These are phyloP conservation scores for Betula pendula DNA, from an alignment of 306 rosid species.

Conservation along the genomic window DNA sequence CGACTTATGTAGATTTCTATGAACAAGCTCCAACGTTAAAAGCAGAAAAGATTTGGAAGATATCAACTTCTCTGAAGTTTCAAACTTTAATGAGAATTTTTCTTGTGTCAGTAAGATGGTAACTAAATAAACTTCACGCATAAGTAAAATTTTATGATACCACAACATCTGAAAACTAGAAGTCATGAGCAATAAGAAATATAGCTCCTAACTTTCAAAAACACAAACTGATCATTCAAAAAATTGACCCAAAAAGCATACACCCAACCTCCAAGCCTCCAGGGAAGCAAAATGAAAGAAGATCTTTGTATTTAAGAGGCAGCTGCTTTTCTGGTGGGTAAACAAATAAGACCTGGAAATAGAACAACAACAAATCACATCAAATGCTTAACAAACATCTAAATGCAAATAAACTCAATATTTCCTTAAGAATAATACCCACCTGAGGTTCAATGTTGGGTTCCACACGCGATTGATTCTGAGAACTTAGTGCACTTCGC, in stretches of 20 bases:
- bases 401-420: neutral
- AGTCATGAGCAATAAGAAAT: neutral
- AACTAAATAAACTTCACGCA: neutral
- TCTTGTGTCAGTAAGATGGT: neutral
- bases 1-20: neutral
- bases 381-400: slow-evolving; percentile 1
- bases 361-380: neutral
- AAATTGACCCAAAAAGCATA: slow-evolving; percentile 17
- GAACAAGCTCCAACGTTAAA: neutral
- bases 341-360: slow-evolving; percentile 75
- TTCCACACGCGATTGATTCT: slow-evolving; percentile 73
- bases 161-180: neutral
- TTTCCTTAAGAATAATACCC: slow-evolving; percentile 19
- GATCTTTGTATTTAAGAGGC: slow-evolving; percentile 85
- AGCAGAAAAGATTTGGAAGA: neutral
- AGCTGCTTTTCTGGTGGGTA: slow-evolving; percentile 87
- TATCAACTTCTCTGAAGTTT: neutral
- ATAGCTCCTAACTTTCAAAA: slow-evolving; percentile 3
- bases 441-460: slow-evolving; percentile 96
- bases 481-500: slow-evolving; percentile 63
- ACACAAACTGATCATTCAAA: neutral
- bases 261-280: slow-evolving; percentile 86
- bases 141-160: neutral
- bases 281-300: slow-evolving; percentile 93
- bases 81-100: neutral